phyloP scores from a whole-genome alignment of 2,329 filamentous ascomycete genomes.

The Hirsutella rhossiliensis region DNA sequence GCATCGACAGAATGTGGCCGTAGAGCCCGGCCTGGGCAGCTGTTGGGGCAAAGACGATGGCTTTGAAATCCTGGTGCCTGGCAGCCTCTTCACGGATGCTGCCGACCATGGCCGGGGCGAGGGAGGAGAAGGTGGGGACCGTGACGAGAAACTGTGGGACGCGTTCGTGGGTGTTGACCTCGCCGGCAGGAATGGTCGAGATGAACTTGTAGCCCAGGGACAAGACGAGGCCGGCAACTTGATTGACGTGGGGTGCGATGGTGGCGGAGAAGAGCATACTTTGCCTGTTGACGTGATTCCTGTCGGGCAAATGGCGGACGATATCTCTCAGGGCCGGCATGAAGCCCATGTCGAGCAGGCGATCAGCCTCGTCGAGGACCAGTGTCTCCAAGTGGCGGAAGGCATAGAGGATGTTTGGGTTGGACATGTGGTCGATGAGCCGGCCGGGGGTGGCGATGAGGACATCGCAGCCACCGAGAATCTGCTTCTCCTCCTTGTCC shows the following conservation, averaged over 20 bases:
- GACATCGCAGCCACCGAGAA: constrained; percentile 63
- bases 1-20: constrained; percentile 26
- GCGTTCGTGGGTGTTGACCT: constrained; percentile 62
- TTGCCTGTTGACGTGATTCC: constrained; percentile 44
- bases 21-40: constrained; percentile 40
- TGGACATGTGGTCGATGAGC: constrained; percentile 65
- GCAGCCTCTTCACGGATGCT: constrained; percentile 36
- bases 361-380: constrained; percentile 74
- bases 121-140: constrained; percentile 58
- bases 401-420: constrained; percentile 55
- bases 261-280: constrained; percentile 83
- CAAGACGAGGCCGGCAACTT: constrained; percentile 58
- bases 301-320: constrained; percentile 54
- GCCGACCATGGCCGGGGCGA: constrained; percentile 46
- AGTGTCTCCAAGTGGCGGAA: constrained; percentile 61
- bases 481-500: constrained; percentile 56
- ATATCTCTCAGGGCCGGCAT: constrained; percentile 69
- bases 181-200: constrained; percentile 64
- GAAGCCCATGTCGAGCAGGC: constrained; percentile 76
- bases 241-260: constrained; percentile 66
- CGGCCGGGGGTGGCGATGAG: constrained; percentile 73
- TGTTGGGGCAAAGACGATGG: constrained; percentile 67
- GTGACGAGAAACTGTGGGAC: constrained; percentile 62
- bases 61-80: constrained; percentile 54
- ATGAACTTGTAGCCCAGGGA: constrained; percentile 66